These are phyloP conservation scores for Salix brachista DNA, from an alignment of 345 rosid genomes.

Conservation along the genomic window DNA sequence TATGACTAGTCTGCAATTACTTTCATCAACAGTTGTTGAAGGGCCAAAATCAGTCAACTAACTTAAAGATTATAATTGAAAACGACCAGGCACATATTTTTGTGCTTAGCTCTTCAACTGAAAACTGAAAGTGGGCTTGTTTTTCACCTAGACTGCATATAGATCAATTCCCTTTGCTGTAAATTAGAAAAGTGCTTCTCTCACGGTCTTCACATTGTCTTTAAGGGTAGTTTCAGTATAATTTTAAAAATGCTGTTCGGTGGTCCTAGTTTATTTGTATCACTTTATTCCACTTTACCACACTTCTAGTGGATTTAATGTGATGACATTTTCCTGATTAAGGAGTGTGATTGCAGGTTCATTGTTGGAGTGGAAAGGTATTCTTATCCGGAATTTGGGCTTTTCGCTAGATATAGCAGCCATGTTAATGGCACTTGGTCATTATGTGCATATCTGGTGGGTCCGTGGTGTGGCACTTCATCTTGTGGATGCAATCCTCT, in stretches of 20 bases:
- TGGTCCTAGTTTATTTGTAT: neutral
- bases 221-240: neutral
- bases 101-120: neutral
- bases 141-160: neutral
- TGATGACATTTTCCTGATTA: constrained; percentile 12
- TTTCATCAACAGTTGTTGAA: neutral
- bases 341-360: constrained; percentile 53
- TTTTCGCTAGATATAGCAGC: constrained; percentile 92
- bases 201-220: neutral
- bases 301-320: constrained; percentile 1
- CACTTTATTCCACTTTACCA: neutral
- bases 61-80: neutral
- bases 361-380: constrained; percentile 88
- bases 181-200: neutral
- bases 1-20: neutral
- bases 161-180: neutral
- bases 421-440: constrained; percentile 85
- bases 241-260: neutral
- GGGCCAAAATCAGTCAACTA: neutral
- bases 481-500: constrained; percentile 83
- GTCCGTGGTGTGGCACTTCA: constrained; percentile 95
- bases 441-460: constrained; percentile 91
- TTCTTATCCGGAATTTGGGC: constrained; percentile 85
- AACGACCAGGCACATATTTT: neutral
- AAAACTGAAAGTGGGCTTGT: neutral